Evolutionary conservation across 345 rosid genomes (phyloP), one percentile per base, ranked within the genome.

Genomic region (Rhizophora apiculata): DNA sequence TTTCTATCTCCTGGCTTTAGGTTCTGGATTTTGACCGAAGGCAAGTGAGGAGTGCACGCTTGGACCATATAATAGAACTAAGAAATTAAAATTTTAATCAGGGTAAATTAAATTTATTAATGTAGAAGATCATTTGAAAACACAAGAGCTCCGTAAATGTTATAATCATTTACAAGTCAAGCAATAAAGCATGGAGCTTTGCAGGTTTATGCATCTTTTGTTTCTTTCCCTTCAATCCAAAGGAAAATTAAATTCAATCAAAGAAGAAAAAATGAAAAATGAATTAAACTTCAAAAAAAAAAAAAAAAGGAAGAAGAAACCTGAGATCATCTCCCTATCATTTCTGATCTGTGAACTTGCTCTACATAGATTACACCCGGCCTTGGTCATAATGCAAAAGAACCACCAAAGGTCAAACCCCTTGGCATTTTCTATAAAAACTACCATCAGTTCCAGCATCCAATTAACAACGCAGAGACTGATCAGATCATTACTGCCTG

Each of bases 341-440:
- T 62, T 52, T 46, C 19, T 69, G 15, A 24, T 21, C 32, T 22
- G 34, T 32, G 66, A 39, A 34, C 61, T 60, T 62, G 49, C 58
- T 51, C 24, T 37, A 24, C 22, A 22, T 4, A n/a, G 56, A 54
- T 39, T 62, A 52, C 30, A 31, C 53, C 13, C 56, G 52, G 29
- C 36, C 24, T 61, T 32, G 49, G 36, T 57, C 21, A 31, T 27
- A 7, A 8, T 5, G 29, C 9, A 56, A 43, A 3, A 43, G 5
- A 43, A 15, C 49, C 49, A 43, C 18, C 49, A 43, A 43, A 43
- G 16, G 18, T 13, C 16, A 13, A 13, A 13, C 49, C 18, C 49
- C 49, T 43, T 43, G 0, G 49, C 18, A 43, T 43, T 43, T 43
- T 43, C 49, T 55, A 22, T 56, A 24, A 10, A 22, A 56, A 8